Percentiles rank a stretch among this genome's conserved stretches.
Evolutionary conservation across 306 rosid genomes (phyloP).

Genomic region (Pyrus bretschneideri): DNA sequence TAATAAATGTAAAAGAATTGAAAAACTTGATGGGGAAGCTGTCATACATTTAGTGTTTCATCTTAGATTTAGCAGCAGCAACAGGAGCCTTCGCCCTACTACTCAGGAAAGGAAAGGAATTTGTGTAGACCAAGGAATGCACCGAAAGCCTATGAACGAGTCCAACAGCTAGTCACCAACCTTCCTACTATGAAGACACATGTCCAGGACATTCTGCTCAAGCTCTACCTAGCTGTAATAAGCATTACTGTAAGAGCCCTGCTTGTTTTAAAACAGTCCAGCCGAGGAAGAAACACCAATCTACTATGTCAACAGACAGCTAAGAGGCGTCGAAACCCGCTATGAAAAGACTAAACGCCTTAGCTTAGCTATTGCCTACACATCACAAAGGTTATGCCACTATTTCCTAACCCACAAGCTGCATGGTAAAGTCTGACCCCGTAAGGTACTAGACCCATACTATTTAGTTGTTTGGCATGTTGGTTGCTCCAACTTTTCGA

Average conservation of each 20-base stretch:
- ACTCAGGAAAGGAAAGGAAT: background rate
- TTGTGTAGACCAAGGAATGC: too few relatives aligned
- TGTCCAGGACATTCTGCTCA: background rate
- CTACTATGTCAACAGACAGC: background rate
- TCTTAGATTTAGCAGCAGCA: background rate
- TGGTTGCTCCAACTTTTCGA: background rate
- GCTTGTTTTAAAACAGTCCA: accelerated
- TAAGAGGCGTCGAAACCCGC: too few relatives aligned
- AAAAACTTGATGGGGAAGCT: background rate
- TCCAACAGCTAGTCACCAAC: background rate
- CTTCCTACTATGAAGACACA: background rate
- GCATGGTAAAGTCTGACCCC: background rate
- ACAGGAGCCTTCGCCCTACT: background rate
- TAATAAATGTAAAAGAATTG: too few relatives aligned
- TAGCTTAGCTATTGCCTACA: background rate
- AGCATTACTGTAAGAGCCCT: background rate
- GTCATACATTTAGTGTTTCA: background rate
- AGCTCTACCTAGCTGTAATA: too few relatives aligned
- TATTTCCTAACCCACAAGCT: background rate
- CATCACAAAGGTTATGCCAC: accelerated
- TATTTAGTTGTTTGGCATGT: background rate
- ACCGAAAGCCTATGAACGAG: background rate
- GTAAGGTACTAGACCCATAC: background rate
- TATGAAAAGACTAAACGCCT: too few relatives aligned
- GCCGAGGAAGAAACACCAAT: too few relatives aligned